Percentiles rank a stretch among this genome's conserved stretches.
These are phyloP conservation scores for Lachnellula hyalina DNA, from an alignment of 2,329 filamentous ascomycete genomes.

Conservation along the genomic window DNA sequence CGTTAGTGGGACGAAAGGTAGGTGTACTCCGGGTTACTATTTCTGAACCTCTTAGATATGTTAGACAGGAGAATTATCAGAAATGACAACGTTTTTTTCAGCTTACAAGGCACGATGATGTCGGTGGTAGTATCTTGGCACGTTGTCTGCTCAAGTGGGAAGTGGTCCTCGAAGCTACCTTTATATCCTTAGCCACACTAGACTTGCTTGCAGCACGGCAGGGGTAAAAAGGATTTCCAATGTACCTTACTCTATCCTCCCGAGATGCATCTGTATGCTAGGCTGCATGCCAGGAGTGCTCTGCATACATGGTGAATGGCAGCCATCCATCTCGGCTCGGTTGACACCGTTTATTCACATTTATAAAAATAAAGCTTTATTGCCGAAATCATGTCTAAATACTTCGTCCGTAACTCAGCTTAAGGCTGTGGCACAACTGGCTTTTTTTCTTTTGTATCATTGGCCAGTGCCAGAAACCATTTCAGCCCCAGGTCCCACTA, in stretches of 20 bases:
- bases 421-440: conserved; percentile 14
- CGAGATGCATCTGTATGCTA: neutral
- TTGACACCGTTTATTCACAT: neutral
- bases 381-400: conserved; percentile 4
- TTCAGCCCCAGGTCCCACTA: conserved; percentile 9
- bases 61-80: neutral
- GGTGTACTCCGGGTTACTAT: neutral
- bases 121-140: conserved; percentile 4
- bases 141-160: neutral
- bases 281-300: neutral
- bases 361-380: conserved; percentile 5
- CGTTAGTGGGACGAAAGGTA: neutral
- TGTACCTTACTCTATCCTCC: neutral
- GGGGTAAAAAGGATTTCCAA: neutral
- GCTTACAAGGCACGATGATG: neutral
- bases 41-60: neutral
- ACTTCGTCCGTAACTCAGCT: conserved; percentile 13
- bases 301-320: neutral
- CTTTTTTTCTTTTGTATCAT: conserved; percentile 7
- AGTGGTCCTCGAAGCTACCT: neutral
- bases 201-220: neutral
- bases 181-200: neutral
- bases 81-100: neutral
- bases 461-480: conserved; percentile 11
- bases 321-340: neutral